Conservation (phyloP, 805 yeast genomes). For the Lipomyces sp. region DNA sequence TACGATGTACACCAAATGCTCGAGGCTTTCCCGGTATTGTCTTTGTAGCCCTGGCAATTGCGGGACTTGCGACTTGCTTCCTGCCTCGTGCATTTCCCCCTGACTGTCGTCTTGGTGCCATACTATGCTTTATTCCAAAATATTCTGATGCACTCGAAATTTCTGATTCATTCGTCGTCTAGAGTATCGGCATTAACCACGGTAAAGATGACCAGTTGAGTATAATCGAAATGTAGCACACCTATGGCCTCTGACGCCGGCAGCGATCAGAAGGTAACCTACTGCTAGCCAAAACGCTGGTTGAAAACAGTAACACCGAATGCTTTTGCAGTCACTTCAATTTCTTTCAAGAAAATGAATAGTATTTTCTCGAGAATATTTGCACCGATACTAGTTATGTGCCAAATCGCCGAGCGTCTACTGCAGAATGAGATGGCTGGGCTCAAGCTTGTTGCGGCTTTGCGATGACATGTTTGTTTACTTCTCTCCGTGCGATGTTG, state of each 20-base stretch:
- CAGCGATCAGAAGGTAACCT: not conserved
- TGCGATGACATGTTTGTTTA: slow-evolving; percentile 1
- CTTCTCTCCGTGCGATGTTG: not conserved
- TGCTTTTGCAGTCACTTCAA: not conserved
- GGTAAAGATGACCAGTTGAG: not conserved
- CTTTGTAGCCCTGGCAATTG: slow-evolving; percentile 25
- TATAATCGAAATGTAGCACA: not conserved
- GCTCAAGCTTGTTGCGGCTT: not conserved
- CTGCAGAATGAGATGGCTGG: not conserved
- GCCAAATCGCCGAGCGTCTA: not conserved
- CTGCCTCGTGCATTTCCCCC: slow-evolving; percentile 4
- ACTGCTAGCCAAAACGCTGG: not conserved
- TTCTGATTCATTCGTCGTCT: not conserved
- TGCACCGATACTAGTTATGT: not conserved
- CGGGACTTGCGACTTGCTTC: slow-evolving; percentile 11
- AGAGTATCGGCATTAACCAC: not conserved
- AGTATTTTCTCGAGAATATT: not conserved
- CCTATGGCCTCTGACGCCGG: not conserved
- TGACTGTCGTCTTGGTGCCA: slow-evolving; percentile 24
- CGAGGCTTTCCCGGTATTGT: slow-evolving; percentile 23
- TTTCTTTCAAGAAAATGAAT: not conserved
- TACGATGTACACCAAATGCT: slow-evolving; percentile 16
- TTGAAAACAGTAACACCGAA: not conserved
- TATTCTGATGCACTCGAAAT: not conserved
- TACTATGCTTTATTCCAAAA: not conserved